phyloP scores from a whole-genome alignment of 1,284 basidiomycete species.

The Ceratobasidium sp. region DNA sequence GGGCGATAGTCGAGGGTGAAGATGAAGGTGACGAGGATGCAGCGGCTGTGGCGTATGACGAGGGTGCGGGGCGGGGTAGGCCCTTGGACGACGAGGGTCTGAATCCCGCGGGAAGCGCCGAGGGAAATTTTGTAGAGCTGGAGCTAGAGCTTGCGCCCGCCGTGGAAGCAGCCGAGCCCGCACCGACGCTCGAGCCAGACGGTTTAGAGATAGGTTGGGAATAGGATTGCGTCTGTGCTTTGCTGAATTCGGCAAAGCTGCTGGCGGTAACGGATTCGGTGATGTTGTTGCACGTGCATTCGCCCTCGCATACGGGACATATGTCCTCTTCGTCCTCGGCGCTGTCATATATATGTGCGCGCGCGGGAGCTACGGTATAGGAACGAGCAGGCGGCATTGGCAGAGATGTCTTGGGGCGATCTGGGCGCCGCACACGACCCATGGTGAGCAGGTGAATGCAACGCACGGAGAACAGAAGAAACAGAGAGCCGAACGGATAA shows the following conservation, averaged over 20 bases:
- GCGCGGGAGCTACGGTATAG: conserved; percentile 21
- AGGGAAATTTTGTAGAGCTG: conserved; percentile 26
- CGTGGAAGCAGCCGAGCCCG: background rate
- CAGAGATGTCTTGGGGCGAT: conserved; percentile 31
- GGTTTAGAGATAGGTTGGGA: too few relatives aligned
- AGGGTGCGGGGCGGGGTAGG: conserved; percentile 15
- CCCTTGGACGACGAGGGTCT: conserved; percentile 37
- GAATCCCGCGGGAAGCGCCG: conserved; percentile 36
- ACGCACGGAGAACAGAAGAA: background rate
- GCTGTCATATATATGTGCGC: conserved; percentile 8
- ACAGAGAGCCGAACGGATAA: conserved; percentile 13
- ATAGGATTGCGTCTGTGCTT: background rate
- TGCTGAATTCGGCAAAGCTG: conserved; percentile 32
- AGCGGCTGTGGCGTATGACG: conserved; percentile 26
- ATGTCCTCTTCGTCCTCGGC: conserved; percentile 36
- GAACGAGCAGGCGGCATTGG: conserved; percentile 25
- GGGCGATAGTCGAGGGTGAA: conserved; percentile 14
- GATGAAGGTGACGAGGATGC: conserved; percentile 11
- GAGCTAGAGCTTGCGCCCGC: background rate
- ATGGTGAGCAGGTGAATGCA: too few relatives aligned
- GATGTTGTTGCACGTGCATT: conserved; percentile 38
- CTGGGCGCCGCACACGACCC: conserved; percentile 28
- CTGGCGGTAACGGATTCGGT: conserved; percentile 35
- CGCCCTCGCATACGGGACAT: conserved; percentile 39
- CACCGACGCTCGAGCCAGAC: background rate